Evolutionary conservation across 129 eudicot species (phyloP).

Genomic region (Rutidosis leptorrhynchoides): DNA sequence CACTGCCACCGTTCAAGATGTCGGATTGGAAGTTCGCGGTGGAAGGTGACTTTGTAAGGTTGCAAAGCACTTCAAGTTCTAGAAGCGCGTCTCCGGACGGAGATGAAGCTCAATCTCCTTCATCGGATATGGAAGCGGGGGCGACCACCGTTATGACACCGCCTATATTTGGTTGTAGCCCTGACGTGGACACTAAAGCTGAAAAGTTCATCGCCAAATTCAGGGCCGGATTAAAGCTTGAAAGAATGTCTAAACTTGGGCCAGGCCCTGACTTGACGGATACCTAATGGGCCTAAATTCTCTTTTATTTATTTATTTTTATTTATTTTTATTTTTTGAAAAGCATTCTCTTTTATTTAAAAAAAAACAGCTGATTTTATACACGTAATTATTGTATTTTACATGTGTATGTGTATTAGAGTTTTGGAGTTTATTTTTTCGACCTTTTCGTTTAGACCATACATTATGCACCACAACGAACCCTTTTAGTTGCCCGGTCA

Average conservation of each 20-base stretch:
- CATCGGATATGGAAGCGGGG: conserved; percentile 23
- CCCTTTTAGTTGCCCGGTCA: no score
- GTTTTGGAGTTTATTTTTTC: no score
- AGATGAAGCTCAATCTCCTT: conserved; percentile 47
- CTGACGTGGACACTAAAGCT: conserved; percentile 82
- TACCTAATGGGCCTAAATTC: conserved; percentile 9
- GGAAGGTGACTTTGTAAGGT: conserved; percentile 72
- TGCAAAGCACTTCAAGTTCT: conserved; percentile 58
- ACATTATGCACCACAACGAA: no score
- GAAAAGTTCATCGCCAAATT: conserved; percentile 70
- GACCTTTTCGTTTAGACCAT: no score
- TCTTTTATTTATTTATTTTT: not conserved
- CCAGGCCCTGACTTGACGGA: conserved; percentile 35
- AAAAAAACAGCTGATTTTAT: no score
- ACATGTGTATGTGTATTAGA: no score
- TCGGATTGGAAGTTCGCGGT: conserved; percentile 66
- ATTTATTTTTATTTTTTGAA: no score
- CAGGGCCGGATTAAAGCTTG: conserved; percentile 73
- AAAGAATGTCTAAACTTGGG: conserved; percentile 63
- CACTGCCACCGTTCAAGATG: conserved; percentile 68
- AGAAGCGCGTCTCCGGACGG: conserved; percentile 55
- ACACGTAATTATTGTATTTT: no score
- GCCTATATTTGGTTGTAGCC: conserved; percentile 51
- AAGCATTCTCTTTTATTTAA: no score
- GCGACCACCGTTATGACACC: conserved; percentile 31